Evolutionary conservation across 352 stramenopile species (phyloP), one percentile per base, ranked within the genome.

Genomic region (Pythium phragmitis): DNA sequence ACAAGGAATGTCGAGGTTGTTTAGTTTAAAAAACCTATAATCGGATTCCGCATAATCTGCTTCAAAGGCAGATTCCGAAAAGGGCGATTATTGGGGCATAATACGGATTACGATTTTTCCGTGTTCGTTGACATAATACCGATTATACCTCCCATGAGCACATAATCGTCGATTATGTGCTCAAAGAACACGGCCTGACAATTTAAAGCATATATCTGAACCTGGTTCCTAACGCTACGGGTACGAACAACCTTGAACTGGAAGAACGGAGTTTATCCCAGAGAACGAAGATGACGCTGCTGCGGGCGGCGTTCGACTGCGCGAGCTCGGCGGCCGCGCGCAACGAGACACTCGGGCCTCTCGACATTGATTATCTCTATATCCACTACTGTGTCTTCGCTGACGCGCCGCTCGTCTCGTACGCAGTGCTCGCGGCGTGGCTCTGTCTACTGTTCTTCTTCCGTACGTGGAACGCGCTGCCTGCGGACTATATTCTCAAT

Each of bases 401-500:
- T 5, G 78, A 61, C 1, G 61, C 65, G 23, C 76, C 86, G 17
- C 63, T 82, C 21, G 55, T 89, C 14, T 92, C 84, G 9, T 82
- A 76, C 36, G 59, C 26, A 0, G 50, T 84, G 39, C 61, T 93
- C n/a, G 53, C 87, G 14, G 60, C 86, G 14, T 95, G 87, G 87
- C 81, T 93, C 52, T 65, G 71, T 17, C 50, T 74, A 53, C 80
- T 95, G 60, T 95, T 95, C 70, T 92, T 88, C 79, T 89, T 95
- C 62, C 47, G 86, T 94, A 67, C 34, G 85, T 77, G 16, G 7
- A 39, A 30, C 26, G 4, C 34, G 34, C 34, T 13, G 5, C 16
- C 0, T 30, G 4, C 19, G 39, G 17, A 46, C 16, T 14, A 23
- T 7, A 21, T 52, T 14, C 17, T n/a, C 14, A 16, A 7, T 30